Evolutionary conservation across 2,329 filamentous ascomycete genomes (phyloP), one percentile per base, ranked within the genome.

Genomic region (Colletotrichum sp.): DNA sequence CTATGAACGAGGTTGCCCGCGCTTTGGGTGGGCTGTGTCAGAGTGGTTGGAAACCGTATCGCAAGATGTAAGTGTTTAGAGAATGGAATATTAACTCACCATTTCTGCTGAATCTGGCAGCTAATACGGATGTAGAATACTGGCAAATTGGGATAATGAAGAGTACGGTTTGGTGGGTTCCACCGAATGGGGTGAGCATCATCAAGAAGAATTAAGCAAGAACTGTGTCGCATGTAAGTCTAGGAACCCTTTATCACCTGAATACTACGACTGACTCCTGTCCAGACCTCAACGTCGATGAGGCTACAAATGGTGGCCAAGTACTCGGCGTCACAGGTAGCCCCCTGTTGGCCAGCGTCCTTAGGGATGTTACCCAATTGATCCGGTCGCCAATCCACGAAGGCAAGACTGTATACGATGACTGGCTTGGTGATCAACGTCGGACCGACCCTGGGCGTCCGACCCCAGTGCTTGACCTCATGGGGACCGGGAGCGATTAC

Each of bases 181-280:
- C 9, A 95, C 94, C 0, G 94, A 95, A 81, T 95, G 55, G 93
- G 92, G 93, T 0, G 94, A 95, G 80, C 93, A 95, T 71, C 92
- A 93, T 76, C 83, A 94, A 0, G 90, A 91, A 0, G 95, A 93
- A 92, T 87, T 95, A 5, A 88, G 88, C 7, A 86, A 89, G 49
- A 88, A 91, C 6, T 91, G 92, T 52, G 88, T 95, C 76, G 90
- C 92, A 4, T 95, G 95, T 94, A 59, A 59, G 55, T 28, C 15
- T 28, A 26, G 24, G 10, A 16, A 57, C 6, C 30, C 4, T 13
- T 28, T 0, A 9, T 13, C 24, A 24, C 13, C 0, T 5, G 9
- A 6, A 24, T 18, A 8, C 0, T 4, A 9, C 5, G 8, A 28
- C 55, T 59, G 26, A 59, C 24, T 24, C 12, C 5, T 5, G 9